Percentiles rank a stretch among this genome's conserved stretches.
phyloP scores from a whole-genome alignment of 192 early-diverging fungal genomes.

The Rhizophagus clarus region DNA sequence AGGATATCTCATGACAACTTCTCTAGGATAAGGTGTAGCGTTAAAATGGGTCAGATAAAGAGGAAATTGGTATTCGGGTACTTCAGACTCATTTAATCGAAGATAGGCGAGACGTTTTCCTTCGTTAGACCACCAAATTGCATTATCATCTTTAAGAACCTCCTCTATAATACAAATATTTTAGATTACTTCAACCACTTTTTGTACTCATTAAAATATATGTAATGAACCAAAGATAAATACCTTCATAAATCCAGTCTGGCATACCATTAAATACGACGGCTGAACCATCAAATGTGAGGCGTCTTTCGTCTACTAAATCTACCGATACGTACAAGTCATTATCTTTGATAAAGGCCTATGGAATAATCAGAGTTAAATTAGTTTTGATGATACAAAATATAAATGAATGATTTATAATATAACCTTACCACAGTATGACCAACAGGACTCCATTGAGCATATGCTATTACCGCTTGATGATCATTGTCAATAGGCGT shows the following conservation, averaged over 20 bases:
- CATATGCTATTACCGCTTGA: conserved; percentile 60
- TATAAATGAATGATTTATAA: conserved; percentile 7
- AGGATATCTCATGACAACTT: conserved; percentile 83
- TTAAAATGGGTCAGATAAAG: conserved; percentile 64
- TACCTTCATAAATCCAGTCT: conserved; percentile 96
- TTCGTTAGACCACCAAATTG: conserved; percentile 91
- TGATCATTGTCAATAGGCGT: conserved; percentile 39
- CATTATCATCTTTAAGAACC: conserved; percentile 64
- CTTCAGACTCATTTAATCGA: conserved; percentile 82
- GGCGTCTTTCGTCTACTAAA: conserved; percentile 62
- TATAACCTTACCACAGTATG: conserved; percentile 61
- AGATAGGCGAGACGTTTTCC: conserved; percentile 77
- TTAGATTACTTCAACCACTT: neutral
- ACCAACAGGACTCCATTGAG: conserved; percentile 78
- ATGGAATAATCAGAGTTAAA: conserved; percentile 1
- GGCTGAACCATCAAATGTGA: conserved; percentile 84
- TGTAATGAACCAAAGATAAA: neutral
- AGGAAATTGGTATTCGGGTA: conserved; percentile 78
- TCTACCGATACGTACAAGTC: conserved; percentile 81
- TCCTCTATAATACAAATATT: conserved; percentile 62
- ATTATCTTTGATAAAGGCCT: conserved; percentile 85
- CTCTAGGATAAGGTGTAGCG: conserved; percentile 65
- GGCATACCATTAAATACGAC: conserved; percentile 89
- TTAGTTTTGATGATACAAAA: conserved; percentile 3
- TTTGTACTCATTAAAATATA: neutral